Base-by-base conservation (phyloP, 2,329 filamentous ascomycete species). In the Neurospora crassa region DNA sequence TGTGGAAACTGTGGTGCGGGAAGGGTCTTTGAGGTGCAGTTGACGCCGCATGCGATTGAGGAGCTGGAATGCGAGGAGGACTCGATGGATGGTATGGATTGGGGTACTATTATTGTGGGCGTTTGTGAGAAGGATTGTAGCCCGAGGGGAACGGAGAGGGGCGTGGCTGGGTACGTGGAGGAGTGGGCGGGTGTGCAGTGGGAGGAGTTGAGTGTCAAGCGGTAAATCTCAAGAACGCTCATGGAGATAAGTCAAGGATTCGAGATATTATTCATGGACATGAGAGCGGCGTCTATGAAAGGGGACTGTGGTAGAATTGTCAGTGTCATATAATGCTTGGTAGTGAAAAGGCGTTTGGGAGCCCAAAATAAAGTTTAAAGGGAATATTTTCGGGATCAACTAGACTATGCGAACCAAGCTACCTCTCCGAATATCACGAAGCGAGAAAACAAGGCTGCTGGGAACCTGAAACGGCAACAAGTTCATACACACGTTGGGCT, bases 121-220 rank as follows among this genome's bases (percentile, higher is more conserved):
- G 93, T 96, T 8, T 99, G 96, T 80, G 88, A 87, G 74, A 88
- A 82, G 78, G 93, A 98, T 79, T 98, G 96, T 79, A 84, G 86
- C 76, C 88, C 89, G 18, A 80, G 80, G 6, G 86, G 87, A 0
- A 85, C 89, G 7, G 80, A 81, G 14, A 83, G 86, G 43, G 91
- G 89, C 0, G 86, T 89, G 77, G 87, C 90, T 0, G 92, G 90
- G 1, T 98, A 96, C 81, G 78, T 94, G 20, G 96, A 98, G 83
- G 96, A 99, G 81, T 99, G 96, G 95, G 90, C 88, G n/a, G 96
- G 95, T 7, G 96, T 98, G 74, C 96, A 99, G 81, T 99, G 95
- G 96, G 96, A 99, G 82, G 94, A 97, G 81, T 77, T 89, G 73
- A 79, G 79, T 53, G 73, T 75, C 67, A 76, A 77, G 73, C 77